Evolutionary conservation across 148 eudicot genomes (phyloP), one percentile per base, ranked within the genome.

Genomic region (Amaranthus hypochondriacus): DNA sequence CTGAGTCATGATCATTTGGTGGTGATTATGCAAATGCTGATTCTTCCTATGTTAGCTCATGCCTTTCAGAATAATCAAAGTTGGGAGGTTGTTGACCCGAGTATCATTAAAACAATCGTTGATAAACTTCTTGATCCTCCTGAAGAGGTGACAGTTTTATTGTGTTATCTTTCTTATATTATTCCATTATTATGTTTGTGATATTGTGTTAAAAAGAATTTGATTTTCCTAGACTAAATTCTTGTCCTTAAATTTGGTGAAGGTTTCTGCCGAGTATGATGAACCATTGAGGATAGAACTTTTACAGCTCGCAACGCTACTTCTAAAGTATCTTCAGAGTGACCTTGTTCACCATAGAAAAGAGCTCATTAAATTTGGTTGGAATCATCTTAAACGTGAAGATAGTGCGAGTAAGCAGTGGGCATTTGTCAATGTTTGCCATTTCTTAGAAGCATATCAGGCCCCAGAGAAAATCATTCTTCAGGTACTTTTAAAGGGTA

Each of bases 361-460:
- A 80, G 99, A 96, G 84, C 96, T 96, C 58, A 92, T 96, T 58
- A 96, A 96, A 76, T 96, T 96, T 87, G 99, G 99, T 39, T 96
- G 99, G 99, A 92, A 96, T 87, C 99, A 96, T 84, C 99, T 96
- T 44, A 96, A 96, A 79, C 99, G 99, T 75, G 99, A 96, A 85
- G 99, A 96, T 75, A 92, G 97, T 82, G 96, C 99, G 48, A 96
- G 97, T 85, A 96, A 96, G 84, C 99, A 96, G 83, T 96, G 99
- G 99, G 99, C 99, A 69, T 96, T 96, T 82, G 99, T 96, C 67
- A 96, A 96, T 82, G 97, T 96, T 47, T 96, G 99, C 87, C 97
- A 96, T 80, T 96, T 96, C 83, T 77, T 96, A 89, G 97, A 96
- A 84, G 99, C 97, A 52, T 96, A 96, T 82, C 99, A 96, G 78